Evolutionary conservation across 73 alveolate genomes (phyloP).

Genomic region (Tetrahymena malaccensis): DNA sequence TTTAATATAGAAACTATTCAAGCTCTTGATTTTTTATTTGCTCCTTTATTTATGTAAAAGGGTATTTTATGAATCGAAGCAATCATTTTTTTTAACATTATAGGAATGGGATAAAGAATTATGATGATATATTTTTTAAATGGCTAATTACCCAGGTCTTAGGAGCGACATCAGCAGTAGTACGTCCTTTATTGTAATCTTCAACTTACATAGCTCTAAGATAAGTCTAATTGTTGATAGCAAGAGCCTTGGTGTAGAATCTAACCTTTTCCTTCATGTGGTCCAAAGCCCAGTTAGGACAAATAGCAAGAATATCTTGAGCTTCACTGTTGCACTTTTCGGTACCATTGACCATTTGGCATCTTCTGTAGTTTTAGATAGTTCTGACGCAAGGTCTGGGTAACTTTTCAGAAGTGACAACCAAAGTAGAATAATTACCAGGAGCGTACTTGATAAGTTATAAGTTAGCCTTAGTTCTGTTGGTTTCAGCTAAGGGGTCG

Average conservation of each 20-base stretch:
- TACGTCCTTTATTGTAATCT: constrained; percentile 37
- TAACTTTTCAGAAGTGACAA: constrained; percentile 9
- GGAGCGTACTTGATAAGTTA: not conserved
- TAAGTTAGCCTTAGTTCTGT: not conserved
- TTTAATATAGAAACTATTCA: not conserved
- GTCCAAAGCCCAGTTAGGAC: constrained; percentile 46
- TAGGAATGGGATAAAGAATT: too few species aligned
- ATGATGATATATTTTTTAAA: too few species aligned
- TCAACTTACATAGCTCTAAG: constrained; percentile 3
- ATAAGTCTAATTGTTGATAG: constrained; percentile 5
- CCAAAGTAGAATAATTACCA: constrained; percentile 7
- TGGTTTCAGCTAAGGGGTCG: not conserved
- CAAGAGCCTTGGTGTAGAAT: constrained; percentile 9
- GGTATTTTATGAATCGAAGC: too few species aligned
- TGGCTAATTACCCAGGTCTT: constrained; percentile 18
- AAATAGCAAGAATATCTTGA: constrained; percentile 25
- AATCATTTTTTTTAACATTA: too few species aligned
- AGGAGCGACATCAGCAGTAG: constrained; percentile 25
- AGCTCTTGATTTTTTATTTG: not conserved
- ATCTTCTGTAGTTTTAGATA: constrained; percentile 26
- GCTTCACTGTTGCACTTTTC: constrained; percentile 34
- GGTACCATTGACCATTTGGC: constrained; percentile 25
- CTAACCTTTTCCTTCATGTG: constrained; percentile 32
- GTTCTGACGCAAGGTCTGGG: constrained; percentile 40
- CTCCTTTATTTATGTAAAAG: too few species aligned